A percentile compares a stretch with the other conserved stretches of the same genome.
phyloP scores from a whole-genome alignment of 2,329 filamentous ascomycete species.

The Stachybotrys echinatus region DNA sequence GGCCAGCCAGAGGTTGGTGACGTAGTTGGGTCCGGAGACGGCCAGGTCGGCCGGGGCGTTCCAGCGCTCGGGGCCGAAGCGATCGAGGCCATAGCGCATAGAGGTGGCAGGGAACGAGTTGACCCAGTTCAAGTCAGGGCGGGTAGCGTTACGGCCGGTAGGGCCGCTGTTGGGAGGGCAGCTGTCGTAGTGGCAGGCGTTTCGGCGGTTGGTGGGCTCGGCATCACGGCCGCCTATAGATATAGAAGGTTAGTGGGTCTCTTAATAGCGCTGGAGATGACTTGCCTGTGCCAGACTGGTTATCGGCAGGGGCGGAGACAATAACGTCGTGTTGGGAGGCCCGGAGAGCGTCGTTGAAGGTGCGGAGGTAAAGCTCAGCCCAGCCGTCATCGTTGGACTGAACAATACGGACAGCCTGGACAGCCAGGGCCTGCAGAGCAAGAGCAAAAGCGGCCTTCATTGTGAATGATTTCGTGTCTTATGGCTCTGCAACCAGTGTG shows the following conservation, averaged over 20 bases:
- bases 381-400: conserved; percentile 70
- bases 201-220: conserved; percentile 39
- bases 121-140: conserved; percentile 59
- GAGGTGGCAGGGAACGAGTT: conserved; percentile 65
- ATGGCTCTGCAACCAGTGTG: background rate
- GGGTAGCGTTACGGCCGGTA: conserved; percentile 45
- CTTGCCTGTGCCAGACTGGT: conserved; percentile 57
- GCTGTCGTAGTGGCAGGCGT: conserved; percentile 55
- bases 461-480: background rate
- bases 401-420: conserved; percentile 45
- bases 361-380: conserved; percentile 63
- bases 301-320: conserved; percentile 61
- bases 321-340: conserved; percentile 54
- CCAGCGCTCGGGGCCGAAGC: conserved; percentile 49
- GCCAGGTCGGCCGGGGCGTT: conserved; percentile 50
- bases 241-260: background rate
- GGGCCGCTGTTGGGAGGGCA: conserved; percentile 53
- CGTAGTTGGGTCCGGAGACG: conserved; percentile 58
- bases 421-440: conserved; percentile 17
- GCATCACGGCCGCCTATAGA: conserved; percentile 2
- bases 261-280: conserved; percentile 4
- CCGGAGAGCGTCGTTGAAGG: conserved; percentile 50
- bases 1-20: conserved; percentile 49
- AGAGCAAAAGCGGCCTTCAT: conserved; percentile 19
- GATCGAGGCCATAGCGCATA: conserved; percentile 57